Evolutionary conservation across 371 early-diverging fungal species (phyloP).

Genomic region (Vairimorpha necatrix): DNA sequence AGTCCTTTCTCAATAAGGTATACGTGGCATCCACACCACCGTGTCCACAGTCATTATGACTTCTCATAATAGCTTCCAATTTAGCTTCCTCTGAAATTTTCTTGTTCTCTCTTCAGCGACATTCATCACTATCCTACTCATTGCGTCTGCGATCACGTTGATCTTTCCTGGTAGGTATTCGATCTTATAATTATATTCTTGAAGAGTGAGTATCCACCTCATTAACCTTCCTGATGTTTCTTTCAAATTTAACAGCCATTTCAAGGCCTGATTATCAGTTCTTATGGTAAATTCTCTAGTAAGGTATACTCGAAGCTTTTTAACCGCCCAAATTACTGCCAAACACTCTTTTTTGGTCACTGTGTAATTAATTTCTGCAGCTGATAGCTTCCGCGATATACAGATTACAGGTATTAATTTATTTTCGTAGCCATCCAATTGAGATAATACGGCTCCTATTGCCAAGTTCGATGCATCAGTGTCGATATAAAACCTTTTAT

Average conservation of each 20-base stretch:
- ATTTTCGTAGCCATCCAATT: neutral
- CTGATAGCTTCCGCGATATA: neutral
- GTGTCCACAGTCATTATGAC: neutral
- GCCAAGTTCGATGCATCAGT: slow-evolving; percentile 34
- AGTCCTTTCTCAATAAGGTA: neutral
- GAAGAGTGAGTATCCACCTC: neutral
- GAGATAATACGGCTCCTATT: slow-evolving; percentile 15
- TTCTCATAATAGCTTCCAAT: neutral
- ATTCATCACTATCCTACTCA: slow-evolving; percentile 1
- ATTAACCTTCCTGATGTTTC: neutral
- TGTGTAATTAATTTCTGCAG: slow-evolving; percentile 18
- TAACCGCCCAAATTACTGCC: neutral
- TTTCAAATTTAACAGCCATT: neutral
- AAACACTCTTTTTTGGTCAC: slow-evolving; percentile 17
- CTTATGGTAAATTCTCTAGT: too few relatives aligned
- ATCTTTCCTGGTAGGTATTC: neutral
- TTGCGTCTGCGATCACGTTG: slow-evolving; percentile 6
- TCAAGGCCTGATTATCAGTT: too few relatives aligned
- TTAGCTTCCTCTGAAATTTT: neutral
- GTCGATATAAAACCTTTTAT: neutral
- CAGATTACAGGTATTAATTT: neutral
- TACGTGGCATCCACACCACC: neutral
- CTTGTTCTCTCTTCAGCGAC: neutral
- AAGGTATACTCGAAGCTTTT: slow-evolving; percentile 18
- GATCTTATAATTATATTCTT: slow-evolving; percentile 28